Evolutionary conservation across 1,139 yeast genomes (phyloP), one percentile per base, ranked within the genome.

Genomic region (Kurtzmaniella quercitrusa): DNA sequence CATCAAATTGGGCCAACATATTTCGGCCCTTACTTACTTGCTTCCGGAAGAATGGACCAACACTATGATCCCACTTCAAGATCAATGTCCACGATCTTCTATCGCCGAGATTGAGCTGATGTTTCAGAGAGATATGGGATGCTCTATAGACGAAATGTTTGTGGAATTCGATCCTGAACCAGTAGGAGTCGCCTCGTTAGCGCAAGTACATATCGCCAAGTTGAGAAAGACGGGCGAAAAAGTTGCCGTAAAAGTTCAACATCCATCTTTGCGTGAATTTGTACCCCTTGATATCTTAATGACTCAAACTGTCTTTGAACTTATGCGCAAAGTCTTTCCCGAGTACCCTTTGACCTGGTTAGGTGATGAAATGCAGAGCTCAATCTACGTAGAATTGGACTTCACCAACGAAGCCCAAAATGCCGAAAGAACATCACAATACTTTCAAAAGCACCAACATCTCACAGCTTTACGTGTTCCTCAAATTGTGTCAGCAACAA

Each of bases 181-280:
- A 0, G 80, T 93, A 36, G 99, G 98, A 1, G 95, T 89, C 12
- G 98, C 98, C 0, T 88, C 96, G 1, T 71, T 93, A 51, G 98
- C 98, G 0, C 99, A 93, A 57, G 99, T 93, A 8, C 98, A 93
- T 62, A 68, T 73, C 36, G 99, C 95, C 0, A 75, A 63, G 1
- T 61, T 91, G 44, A 75, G 68, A 45, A 66, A 62, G 2, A 75
- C 71, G 3, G 89, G 88, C 1, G 77, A 83, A 51, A 78, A 74
- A 53, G 98, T 91, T 1, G 98, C 98, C 0, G 96, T 93, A 19
- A 93, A 94, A 57, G 77, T 93, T 34, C 98, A 93, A 59, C 99
- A 93, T 62, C 98, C 98, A 0, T 76, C 89, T 5, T 69, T 93
- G 41, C 77, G 81, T 42, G 89, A 86, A 53, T 93, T 87, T 66